Conservation (phyloP, 2,329 filamentous ascomycete genomes). For the Nectriaceae sp. region DNA sequence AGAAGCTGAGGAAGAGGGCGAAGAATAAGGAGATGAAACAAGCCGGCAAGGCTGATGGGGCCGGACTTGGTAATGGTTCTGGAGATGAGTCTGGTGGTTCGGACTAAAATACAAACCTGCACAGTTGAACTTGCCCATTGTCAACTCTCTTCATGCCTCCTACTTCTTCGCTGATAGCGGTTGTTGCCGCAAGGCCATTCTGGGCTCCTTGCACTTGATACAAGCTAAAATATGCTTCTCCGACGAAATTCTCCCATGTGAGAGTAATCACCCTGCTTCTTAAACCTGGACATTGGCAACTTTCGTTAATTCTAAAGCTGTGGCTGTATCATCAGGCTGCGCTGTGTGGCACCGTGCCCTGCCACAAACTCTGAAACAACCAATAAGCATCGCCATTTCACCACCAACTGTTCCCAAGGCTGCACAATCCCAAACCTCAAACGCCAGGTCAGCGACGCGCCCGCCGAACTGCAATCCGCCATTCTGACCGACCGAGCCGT, state of each 20-base stretch:
- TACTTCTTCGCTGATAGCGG: too few species aligned
- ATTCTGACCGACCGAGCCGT: too few species aligned
- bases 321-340: neutral
- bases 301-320: too few species aligned
- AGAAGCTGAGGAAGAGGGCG: constrained; percentile 59
- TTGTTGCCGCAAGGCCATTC: too few species aligned
- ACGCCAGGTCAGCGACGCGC: constrained; percentile 14
- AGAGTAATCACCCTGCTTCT: too few species aligned
- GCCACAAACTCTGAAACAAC: constrained; percentile 14
- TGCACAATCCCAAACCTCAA: constrained; percentile 12
- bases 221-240: too few species aligned
- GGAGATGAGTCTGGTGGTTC: constrained; percentile 17
- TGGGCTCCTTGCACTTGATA: too few species aligned
- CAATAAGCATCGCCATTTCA: constrained; percentile 23
- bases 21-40: constrained; percentile 59
- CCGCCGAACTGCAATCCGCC: constrained; percentile 1
- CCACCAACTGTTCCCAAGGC: constrained; percentile 17
- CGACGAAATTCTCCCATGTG: too few species aligned
- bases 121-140: too few species aligned
- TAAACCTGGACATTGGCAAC: too few species aligned
- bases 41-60: constrained; percentile 24
- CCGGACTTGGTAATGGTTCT: constrained; percentile 21
- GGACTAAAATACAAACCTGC: constrained; percentile 3
- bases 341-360: constrained; percentile 10
- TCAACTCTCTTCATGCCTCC: too few species aligned